A percentile compares a stretch with the other conserved stretches of the same genome.
phyloP scores from a whole-genome alignment of 495 filamentous ascomycete genomes.

The Hypoxylon rickii region DNA sequence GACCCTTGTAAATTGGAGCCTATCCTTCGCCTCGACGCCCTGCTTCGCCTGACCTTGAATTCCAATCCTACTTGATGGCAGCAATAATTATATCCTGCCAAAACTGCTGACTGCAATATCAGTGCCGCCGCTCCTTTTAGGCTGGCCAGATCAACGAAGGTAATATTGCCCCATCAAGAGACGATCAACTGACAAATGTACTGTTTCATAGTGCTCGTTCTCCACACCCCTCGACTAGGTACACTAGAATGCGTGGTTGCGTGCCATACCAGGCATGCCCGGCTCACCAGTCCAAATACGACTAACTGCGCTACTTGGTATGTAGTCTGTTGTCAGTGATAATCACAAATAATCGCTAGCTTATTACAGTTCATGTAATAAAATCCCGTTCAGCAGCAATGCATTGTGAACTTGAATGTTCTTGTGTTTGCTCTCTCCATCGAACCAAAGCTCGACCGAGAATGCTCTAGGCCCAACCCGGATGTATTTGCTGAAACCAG shows the following conservation, averaged over 20 bases:
- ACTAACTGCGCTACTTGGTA: too few species aligned
- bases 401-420: too few species aligned
- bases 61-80: conserved; percentile 6
- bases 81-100: conserved; percentile 8
- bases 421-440: neutral
- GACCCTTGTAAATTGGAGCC: conserved; percentile 33
- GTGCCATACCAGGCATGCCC: neutral
- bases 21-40: conserved; percentile 16
- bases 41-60: conserved; percentile 17
- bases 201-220: conserved; percentile 19
- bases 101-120: neutral
- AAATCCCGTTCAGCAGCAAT: too few species aligned
- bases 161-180: conserved; percentile 11
- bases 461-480: conserved; percentile 3
- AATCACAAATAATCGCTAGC: too few species aligned
- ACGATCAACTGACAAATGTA: conserved; percentile 13
- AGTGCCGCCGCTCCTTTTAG: conserved; percentile 4
- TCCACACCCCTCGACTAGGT: neutral
- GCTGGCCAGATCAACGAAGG: conserved; percentile 17
- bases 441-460: neutral
- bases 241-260: conserved; percentile 16
- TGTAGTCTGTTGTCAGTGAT: too few species aligned
- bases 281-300: too few species aligned
- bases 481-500: conserved; percentile 22
- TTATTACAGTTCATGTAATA: too few species aligned